Evolutionary conservation across 306 rosid species (phyloP).

Genomic region (Ceratonia siliqua): DNA sequence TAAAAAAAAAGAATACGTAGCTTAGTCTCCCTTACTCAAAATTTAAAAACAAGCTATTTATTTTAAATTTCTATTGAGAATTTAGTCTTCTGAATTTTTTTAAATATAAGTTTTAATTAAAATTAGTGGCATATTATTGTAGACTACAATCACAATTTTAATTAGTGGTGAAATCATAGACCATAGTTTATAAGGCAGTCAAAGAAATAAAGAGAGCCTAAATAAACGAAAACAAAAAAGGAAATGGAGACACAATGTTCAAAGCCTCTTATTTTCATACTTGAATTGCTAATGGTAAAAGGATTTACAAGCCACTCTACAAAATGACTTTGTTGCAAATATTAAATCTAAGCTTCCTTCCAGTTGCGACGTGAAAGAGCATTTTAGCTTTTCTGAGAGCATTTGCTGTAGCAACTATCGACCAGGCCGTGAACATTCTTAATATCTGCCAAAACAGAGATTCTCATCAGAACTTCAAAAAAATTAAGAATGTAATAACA

Average conservation of each 20-base stretch:
- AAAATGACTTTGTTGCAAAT: neutral
- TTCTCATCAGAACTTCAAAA: neutral
- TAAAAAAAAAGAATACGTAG: no score
- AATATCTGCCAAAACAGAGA: constrained; percentile 7
- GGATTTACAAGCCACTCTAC: neutral
- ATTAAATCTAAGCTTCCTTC: neutral
- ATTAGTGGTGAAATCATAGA: no score
- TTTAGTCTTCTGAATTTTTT: no score
- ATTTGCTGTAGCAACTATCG: neutral
- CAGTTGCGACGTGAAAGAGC: neutral
- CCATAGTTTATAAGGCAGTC: no score
- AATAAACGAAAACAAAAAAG: neutral
- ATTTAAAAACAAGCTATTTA: no score
- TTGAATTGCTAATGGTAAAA: neutral
- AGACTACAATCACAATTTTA: no score
- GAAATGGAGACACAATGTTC: neutral
- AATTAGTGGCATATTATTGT: no score
- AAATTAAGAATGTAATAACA: neutral
- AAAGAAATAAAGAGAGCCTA: no score
- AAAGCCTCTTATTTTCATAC: neutral
- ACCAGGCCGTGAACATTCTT: neutral
- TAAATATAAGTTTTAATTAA: no score
- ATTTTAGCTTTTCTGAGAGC: neutral
- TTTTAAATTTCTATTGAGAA: no score
- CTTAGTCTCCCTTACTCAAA: no score